Evolutionary conservation across 140 eudicot species (phyloP), one percentile per base, ranked within the genome.

Genomic region (Ambrosia hybrid): DNA sequence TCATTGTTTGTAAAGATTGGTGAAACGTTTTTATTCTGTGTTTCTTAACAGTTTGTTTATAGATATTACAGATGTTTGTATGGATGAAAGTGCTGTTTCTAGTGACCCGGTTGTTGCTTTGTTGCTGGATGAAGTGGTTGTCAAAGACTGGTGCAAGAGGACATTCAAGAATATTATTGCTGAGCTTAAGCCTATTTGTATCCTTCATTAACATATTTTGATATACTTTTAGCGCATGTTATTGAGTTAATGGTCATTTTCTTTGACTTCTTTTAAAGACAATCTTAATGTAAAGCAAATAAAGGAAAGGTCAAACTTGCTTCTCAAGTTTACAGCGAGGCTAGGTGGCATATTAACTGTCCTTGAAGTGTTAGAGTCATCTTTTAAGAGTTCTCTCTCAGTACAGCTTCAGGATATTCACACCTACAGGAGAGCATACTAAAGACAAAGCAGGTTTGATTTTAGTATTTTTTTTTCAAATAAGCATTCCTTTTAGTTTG

Each of bases 61-160:
- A 93, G 98, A 93, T 93, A 87, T 90, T 77, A 86, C 96, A 70
- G 94, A 90, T 87, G 97, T 93, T 64, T 93, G 98, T 73, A 90
- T 93, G 98, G 96, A 93, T 88, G 97, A 93, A 87, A 93, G 78
- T 81, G 97, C 97, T n/a, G n/a, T n/a, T n/a, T n/a, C n/a, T n/a
- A n/a, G n/a, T n/a, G n/a, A n/a, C n/a, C n/a, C n/a, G n/a, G n/a
- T n/a, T n/a, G n/a, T n/a, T n/a, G n/a, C n/a, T n/a, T n/a, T n/a
- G n/a, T n/a, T n/a, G n/a, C n/a, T n/a, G n/a, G n/a, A n/a, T n/a
- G n/a, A n/a, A n/a, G n/a, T n/a, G n/a, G n/a, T n/a, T n/a, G n/a
- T n/a, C n/a, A n/a, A n/a, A n/a, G n/a, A n/a, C n/a, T n/a, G n/a
- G n/a, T n/a, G n/a, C n/a, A n/a, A n/a, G n/a, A 75, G 91, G 55